phyloP scores from a whole-genome alignment of 148 eudicot genomes.

The Cornus kousa region DNA sequence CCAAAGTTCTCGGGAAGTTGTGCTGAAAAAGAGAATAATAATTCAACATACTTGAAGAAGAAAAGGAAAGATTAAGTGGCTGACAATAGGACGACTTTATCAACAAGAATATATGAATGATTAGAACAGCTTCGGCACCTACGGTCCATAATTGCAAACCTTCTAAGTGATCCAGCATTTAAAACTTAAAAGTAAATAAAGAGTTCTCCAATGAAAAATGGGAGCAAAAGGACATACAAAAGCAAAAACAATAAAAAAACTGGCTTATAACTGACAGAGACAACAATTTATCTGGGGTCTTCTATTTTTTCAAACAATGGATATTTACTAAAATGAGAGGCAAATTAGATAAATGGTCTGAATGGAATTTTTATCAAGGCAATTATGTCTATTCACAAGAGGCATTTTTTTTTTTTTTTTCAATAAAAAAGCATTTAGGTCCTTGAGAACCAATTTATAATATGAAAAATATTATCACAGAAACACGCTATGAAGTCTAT shows the following conservation, averaged over 20 bases:
- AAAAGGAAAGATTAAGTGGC: background rate
- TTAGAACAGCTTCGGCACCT: too few species aligned
- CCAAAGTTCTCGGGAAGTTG: constrained; percentile 83
- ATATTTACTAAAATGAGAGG: too few species aligned
- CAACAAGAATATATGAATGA: too few species aligned
- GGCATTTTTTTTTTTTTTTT: background rate
- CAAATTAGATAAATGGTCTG: too few species aligned
- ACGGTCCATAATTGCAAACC: background rate
- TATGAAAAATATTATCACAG: background rate
- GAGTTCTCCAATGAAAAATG: too few species aligned
- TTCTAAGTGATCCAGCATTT: background rate
- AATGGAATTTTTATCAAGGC: background rate
- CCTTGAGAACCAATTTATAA: background rate
- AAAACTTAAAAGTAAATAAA: too few species aligned
- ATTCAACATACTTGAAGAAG: constrained; percentile 8
- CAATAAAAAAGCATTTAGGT: background rate
- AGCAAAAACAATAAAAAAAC: too few species aligned
- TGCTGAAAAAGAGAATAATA: constrained; percentile 47
- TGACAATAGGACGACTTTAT: too few species aligned
- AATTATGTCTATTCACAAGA: background rate
- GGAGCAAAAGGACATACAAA: too few species aligned
- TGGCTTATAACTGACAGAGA: too few species aligned
- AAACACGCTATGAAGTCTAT: background rate
- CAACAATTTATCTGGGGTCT: too few species aligned
- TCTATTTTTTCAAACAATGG: too few species aligned